Conservation (phyloP, 192 early-diverging fungal genomes). For the Globomyces pollinis-pini region DNA sequence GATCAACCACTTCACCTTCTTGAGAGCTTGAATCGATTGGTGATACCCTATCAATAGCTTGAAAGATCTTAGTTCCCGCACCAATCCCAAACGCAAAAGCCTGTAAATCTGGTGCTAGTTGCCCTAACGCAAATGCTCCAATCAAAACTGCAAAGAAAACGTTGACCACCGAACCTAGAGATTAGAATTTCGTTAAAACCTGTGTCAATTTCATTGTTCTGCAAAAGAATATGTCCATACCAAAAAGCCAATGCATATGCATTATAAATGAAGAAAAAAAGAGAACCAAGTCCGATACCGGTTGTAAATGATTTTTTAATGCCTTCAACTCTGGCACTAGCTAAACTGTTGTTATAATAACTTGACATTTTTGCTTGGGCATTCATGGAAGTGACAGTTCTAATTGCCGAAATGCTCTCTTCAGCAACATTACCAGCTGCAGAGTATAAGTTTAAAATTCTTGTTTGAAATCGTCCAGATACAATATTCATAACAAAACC, state of each 20-base stretch:
- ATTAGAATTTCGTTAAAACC: constrained; percentile 20
- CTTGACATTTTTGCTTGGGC: constrained; percentile 20
- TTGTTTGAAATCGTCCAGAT: constrained; percentile 17
- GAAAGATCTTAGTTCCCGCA: constrained; percentile 73
- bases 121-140: constrained; percentile 67
- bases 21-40: constrained; percentile 57
- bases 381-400: constrained; percentile 37
- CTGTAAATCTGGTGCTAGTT: constrained; percentile 63
- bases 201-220: constrained; percentile 27
- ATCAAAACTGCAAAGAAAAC: constrained; percentile 88
- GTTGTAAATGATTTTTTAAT: constrained; percentile 39
- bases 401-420: constrained; percentile 29
- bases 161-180: constrained; percentile 50
- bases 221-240: constrained; percentile 50
- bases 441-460: constrained; percentile 26
- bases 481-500: constrained; percentile 22
- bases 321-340: constrained; percentile 18
- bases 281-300: constrained; percentile 29
- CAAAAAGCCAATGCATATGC: constrained; percentile 32
- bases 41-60: constrained; percentile 72
- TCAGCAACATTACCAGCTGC: constrained; percentile 35
- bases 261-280: constrained; percentile 28
- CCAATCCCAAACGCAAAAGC: constrained; percentile 70
- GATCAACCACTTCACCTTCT: constrained; percentile 23
- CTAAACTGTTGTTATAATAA: constrained; percentile 16